Conservation (phyloP, 345 rosid genomes). For the Lepidium africanum region DNA sequence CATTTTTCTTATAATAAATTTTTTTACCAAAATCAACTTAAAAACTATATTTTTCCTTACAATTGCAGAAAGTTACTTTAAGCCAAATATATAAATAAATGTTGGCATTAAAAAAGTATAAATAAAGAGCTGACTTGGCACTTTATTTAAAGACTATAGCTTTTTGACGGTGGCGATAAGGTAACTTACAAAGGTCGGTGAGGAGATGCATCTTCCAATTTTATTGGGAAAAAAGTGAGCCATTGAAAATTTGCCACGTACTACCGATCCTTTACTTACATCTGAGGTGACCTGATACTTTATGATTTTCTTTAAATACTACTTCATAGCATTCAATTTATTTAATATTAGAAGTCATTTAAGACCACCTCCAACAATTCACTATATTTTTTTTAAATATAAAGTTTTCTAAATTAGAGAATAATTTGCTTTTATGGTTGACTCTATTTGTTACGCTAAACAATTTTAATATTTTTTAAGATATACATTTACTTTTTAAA, state of each 20-base stretch:
- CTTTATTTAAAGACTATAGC: constrained; percentile 22
- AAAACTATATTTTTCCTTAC: no score
- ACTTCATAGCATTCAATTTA: not conserved
- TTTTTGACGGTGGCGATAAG: constrained; percentile 21
- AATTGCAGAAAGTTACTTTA: not conserved
- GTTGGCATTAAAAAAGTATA: no score
- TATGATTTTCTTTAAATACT: constrained; percentile 3
- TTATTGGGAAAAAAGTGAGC: not conserved
- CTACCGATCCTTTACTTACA: constrained; percentile 6
- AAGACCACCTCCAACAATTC: no score
- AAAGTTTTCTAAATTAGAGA: no score
- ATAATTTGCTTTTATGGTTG: no score
- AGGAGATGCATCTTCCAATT: constrained; percentile 19
- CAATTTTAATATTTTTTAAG: no score
- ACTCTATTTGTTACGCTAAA: no score
- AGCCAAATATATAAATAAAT: not conserved
- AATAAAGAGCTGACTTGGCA: constrained; percentile 15
- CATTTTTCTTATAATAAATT: no score
- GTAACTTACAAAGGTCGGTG: constrained; percentile 18
- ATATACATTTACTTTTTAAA: no score
- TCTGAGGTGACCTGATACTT: constrained; percentile 12
- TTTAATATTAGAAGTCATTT: no score
- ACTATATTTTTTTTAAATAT: no score
- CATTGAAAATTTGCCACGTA: not conserved
- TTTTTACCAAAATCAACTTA: no score